Evolutionary conservation across 2,329 filamentous ascomycete species (phyloP).

Genomic region (Chaetomiaceae sp.): DNA sequence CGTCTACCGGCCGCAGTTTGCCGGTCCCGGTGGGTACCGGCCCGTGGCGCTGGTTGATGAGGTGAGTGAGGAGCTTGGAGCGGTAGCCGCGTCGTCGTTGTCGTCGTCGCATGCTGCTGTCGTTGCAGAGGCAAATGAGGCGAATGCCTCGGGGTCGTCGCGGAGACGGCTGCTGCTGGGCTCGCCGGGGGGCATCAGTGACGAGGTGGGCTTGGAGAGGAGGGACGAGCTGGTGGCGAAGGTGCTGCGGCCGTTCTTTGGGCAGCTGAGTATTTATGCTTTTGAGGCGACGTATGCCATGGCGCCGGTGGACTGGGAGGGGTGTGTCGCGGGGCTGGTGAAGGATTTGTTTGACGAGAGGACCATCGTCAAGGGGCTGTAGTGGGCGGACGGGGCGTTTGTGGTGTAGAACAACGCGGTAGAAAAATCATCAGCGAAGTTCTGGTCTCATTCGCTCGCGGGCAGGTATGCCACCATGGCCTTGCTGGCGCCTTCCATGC

Average conservation of each 20-base stretch:
- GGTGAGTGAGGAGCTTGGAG: constrained; percentile 65
- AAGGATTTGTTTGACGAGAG: constrained; percentile 75
- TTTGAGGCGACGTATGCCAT: constrained; percentile 93
- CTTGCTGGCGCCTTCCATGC: constrained; percentile 84
- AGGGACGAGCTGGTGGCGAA: constrained; percentile 66
- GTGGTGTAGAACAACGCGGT: neutral
- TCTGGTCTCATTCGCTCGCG: constrained; percentile 14
- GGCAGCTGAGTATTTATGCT: constrained; percentile 82
- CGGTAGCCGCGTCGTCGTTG: constrained; percentile 20
- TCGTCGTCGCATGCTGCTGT: constrained; percentile 21
- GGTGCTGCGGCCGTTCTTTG: constrained; percentile 81
- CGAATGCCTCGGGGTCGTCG: constrained; percentile 28
- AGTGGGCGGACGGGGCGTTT: constrained; percentile 9
- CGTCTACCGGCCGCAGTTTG: constrained; percentile 63
- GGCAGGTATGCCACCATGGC: constrained; percentile 61
- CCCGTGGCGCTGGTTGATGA: constrained; percentile 77
- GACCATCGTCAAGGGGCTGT: constrained; percentile 57
- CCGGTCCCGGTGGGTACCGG: constrained; percentile 46
- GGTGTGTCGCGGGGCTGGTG: constrained; percentile 58
- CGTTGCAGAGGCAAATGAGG: constrained; percentile 27
- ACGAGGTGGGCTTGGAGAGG: constrained; percentile 52
- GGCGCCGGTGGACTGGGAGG: constrained; percentile 59
- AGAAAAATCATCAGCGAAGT: too few species aligned
- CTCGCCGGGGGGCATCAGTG: constrained; percentile 45
- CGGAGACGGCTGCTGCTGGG: constrained; percentile 46